A percentile compares a stretch with the other conserved stretches of the same genome.
phyloP scores from a whole-genome alignment of 1,284 basidiomycete genomes.

The Ustilago sp. region DNA sequence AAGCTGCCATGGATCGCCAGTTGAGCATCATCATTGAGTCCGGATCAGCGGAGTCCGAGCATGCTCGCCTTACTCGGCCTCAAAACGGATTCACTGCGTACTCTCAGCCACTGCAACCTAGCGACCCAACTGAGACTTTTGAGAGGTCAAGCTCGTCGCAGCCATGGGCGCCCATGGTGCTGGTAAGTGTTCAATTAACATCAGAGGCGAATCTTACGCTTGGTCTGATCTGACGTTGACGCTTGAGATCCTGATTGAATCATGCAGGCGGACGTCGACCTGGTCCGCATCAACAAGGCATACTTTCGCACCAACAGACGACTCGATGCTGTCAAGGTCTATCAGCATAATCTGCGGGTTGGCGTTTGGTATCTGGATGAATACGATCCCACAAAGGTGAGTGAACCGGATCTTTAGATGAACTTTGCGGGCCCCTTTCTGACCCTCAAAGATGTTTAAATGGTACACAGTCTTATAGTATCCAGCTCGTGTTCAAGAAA shows the following conservation, averaged over 20 bases:
- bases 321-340: conserved; percentile 20
- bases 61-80: neutral
- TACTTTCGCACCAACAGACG: conserved; percentile 23
- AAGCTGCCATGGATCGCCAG: conserved; percentile 2
- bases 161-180: conserved; percentile 10
- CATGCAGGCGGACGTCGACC: conserved; percentile 27
- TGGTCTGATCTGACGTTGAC: neutral
- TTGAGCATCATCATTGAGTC: conserved; percentile 28
- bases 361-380: conserved; percentile 34
- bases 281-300: conserved; percentile 26
- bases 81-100: neutral
- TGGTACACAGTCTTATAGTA: conserved; percentile 16
- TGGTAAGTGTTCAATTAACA: conserved; percentile 20
- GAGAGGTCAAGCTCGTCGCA: conserved; percentile 5
- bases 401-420: neutral
- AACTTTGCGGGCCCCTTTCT: neutral
- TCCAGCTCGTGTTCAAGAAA: conserved; percentile 31
- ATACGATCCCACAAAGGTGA: conserved; percentile 15
- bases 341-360: conserved; percentile 18
- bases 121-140: too few relatives aligned
- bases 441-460: neutral
- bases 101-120: neutral
- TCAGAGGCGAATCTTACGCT: neutral
- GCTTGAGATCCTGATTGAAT: neutral
- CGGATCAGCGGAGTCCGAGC: conserved; percentile 8